These are phyloP conservation scores for Coemansia sp. DNA, from an alignment of 192 early-diverging fungal genomes.

Conservation along the genomic window DNA sequence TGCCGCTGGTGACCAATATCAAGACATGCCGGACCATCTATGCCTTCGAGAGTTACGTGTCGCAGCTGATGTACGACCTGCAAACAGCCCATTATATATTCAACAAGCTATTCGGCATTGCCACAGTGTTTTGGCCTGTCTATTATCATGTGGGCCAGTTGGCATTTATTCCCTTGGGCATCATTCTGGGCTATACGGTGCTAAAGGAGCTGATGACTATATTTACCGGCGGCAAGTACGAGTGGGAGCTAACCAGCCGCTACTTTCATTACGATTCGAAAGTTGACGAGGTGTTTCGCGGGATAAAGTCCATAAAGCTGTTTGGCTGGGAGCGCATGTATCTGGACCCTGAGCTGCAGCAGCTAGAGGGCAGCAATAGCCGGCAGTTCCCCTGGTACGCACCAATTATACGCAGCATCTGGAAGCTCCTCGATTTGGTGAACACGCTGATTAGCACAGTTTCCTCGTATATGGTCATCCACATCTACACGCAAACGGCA, in stretches of 20 bases:
- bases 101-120: neutral
- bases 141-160: slow-evolving; percentile 27
- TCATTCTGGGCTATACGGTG: neutral
- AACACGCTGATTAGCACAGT: slow-evolving; percentile 11
- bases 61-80: slow-evolving; percentile 3
- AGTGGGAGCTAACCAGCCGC: slow-evolving; percentile 7
- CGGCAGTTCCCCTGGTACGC: slow-evolving; percentile 34
- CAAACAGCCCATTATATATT: neutral
- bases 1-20: slow-evolving; percentile 19
- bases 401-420: slow-evolving; percentile 12
- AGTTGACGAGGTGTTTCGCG: slow-evolving; percentile 22
- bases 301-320: slow-evolving; percentile 39
- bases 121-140: slow-evolving; percentile 8
- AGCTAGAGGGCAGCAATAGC: neutral
- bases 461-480: slow-evolving; percentile 20
- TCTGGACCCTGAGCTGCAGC: slow-evolving; percentile 19
- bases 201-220: slow-evolving; percentile 2
- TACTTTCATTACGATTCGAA: slow-evolving; percentile 3
- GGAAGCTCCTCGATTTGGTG: slow-evolving; percentile 11
- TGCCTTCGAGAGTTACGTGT: neutral
- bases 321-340: slow-evolving; percentile 48
- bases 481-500: slow-evolving; percentile 7
- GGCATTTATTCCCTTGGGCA: slow-evolving; percentile 16
- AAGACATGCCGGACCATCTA: neutral
- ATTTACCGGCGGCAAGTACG: slow-evolving; percentile 13